Percentiles rank a stretch among this genome's conserved stretches.
Evolutionary conservation across 2,329 filamentous ascomycete species (phyloP).

Genomic region (Seiridium unicorne): DNA sequence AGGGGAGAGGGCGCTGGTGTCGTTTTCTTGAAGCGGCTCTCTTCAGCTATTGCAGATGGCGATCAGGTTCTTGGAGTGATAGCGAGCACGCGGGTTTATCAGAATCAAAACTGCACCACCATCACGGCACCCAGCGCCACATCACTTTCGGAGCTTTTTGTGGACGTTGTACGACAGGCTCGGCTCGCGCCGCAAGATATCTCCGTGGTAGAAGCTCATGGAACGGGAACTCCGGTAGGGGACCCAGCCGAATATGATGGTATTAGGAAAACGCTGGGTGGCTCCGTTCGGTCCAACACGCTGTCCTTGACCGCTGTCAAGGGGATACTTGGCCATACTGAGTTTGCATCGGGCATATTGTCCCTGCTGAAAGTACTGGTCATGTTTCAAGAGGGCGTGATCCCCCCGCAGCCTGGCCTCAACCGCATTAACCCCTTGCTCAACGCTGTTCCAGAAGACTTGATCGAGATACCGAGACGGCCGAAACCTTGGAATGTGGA

Average conservation of each 20-base stretch:
- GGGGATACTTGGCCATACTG: slow-evolving; percentile 44
- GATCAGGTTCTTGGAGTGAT: slow-evolving; percentile 53
- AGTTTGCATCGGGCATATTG: slow-evolving; percentile 33
- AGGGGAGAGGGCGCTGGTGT: slow-evolving; percentile 12
- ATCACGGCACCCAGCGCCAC: slow-evolving; percentile 63
- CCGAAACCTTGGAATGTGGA: not conserved
- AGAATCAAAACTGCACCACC: slow-evolving; percentile 61
- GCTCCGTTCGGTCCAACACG: slow-evolving; percentile 32
- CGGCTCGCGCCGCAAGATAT: slow-evolving; percentile 53
- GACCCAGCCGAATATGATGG: slow-evolving; percentile 66
- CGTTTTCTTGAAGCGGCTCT: slow-evolving; percentile 17
- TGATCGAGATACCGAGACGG: slow-evolving; percentile 26
- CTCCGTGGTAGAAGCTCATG: slow-evolving; percentile 67
- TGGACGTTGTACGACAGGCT: slow-evolving; percentile 54
- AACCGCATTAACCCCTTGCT: slow-evolving; percentile 44
- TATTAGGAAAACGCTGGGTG: slow-evolving; percentile 59
- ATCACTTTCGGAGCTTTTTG: slow-evolving; percentile 61
- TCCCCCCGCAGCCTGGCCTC: slow-evolving; percentile 47
- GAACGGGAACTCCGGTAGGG: slow-evolving; percentile 69
- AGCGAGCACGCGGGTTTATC: slow-evolving; percentile 46
- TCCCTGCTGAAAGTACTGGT: slow-evolving; percentile 18
- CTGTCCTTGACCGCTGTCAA: slow-evolving; percentile 46
- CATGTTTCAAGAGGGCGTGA: slow-evolving; percentile 25
- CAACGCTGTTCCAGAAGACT: slow-evolving; percentile 31
- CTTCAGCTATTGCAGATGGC: slow-evolving; percentile 15